Percentiles rank a stretch among this genome's conserved stretches.
Conservation (phyloP, 257 asterid genomes). For the Linaria vulgaris region DNA sequence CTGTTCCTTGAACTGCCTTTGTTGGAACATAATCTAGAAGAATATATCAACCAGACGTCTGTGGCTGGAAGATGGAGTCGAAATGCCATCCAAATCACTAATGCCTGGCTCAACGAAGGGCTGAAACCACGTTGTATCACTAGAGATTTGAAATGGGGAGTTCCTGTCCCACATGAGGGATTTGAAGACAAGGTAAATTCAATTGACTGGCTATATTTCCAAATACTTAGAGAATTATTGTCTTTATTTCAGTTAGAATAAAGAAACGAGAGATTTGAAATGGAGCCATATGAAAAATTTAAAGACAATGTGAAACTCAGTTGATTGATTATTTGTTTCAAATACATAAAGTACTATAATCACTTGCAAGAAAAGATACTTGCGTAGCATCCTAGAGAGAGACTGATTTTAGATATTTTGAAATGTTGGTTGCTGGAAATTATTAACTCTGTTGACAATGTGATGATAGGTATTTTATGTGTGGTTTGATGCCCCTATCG, state of each 20-base stretch:
- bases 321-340: no score
- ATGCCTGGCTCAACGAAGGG: conserved; percentile 93
- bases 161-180: conserved; percentile 89
- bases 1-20: conserved; percentile 90
- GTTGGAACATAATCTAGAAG: conserved; percentile 69
- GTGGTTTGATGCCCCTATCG: conserved; percentile 99
- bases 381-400: no score
- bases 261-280: no score
- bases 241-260: no score
- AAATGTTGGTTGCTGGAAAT: conserved; percentile 13
- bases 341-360: no score
- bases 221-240: not conserved
- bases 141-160: conserved; percentile 97
- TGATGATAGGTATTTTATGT: conserved; percentile 88
- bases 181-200: conserved; percentile 76
- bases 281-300: no score
- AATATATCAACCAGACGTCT: conserved; percentile 60
- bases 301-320: no score
- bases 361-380: no score
- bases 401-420: not conserved
- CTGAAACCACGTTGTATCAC: conserved; percentile 78
- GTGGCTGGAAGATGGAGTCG: conserved; percentile 95
- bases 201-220: conserved; percentile 12
- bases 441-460: no score
- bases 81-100: conserved; percentile 78